These are phyloP conservation scores for Apiotrichum laibachii DNA, from an alignment of 1,284 basidiomycete species.

Conservation along the genomic window DNA sequence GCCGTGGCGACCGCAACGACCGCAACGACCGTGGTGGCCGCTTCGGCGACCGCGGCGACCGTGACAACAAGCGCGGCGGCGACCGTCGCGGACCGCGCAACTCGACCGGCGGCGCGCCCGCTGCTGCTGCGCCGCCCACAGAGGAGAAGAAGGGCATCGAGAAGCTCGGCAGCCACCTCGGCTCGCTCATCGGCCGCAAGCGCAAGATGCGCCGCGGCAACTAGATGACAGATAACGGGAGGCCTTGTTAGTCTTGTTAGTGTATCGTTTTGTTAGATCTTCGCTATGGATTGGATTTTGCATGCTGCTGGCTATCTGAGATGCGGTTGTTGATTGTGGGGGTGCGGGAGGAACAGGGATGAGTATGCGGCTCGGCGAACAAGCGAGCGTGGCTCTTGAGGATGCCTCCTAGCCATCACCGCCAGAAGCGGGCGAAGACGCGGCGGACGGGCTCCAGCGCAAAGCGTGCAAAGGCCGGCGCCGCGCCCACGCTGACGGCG, in stretches of 20 bases:
- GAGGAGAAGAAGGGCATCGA: conserved; percentile 44
- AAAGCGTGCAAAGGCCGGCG: conserved; percentile 69
- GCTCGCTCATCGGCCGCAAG: conserved; percentile 51
- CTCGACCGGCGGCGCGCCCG: neutral
- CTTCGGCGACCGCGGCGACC: neutral
- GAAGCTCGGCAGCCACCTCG: conserved; percentile 46
- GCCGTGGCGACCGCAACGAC: neutral
- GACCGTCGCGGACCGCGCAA: too few species aligned
- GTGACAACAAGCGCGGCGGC: neutral
- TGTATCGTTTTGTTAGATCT: neutral
- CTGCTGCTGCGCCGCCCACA: neutral
- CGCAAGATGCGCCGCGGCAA: conserved; percentile 33
- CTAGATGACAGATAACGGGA: neutral
- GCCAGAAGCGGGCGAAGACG: neutral
- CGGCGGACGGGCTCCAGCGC: conserved; percentile 6
- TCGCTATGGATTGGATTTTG: neutral
- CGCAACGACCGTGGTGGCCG: conserved; percentile 2
- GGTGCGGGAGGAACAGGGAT: neutral
- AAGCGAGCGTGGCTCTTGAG: too few species aligned
- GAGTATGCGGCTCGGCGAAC: neutral
- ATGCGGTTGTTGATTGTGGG: too few species aligned
- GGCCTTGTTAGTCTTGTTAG: too few species aligned
- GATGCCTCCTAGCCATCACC: too few species aligned
- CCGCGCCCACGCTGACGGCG: conserved; percentile 67
- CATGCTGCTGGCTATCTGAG: too few species aligned